These are phyloP conservation scores for Tylopilus orsonianus DNA, from an alignment of 1,284 basidiomycete genomes.

Conservation along the genomic window DNA sequence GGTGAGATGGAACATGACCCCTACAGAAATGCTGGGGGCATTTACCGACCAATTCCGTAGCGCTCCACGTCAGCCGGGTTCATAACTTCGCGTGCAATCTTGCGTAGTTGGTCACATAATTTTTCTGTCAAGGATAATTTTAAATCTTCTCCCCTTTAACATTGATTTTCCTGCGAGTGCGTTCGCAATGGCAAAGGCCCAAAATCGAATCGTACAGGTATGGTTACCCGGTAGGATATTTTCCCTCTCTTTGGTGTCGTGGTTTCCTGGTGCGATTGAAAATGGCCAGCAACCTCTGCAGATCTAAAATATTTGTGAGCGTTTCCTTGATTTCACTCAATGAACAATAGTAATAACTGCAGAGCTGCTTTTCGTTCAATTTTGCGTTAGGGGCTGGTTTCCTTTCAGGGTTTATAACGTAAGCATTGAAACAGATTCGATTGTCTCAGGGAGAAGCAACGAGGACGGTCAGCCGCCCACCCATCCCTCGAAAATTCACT, in stretches of 20 bases:
- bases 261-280: background rate
- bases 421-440: slow-evolving; percentile 3
- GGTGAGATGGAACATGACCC: slow-evolving; percentile 34
- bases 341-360: no score
- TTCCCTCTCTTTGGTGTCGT: background rate
- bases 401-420: slow-evolving; percentile 6
- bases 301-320: background rate
- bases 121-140: background rate
- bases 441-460: slow-evolving; percentile 8
- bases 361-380: no score
- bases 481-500: background rate
- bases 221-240: background rate
- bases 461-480: background rate
- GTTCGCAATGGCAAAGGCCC: background rate
- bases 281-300: background rate
- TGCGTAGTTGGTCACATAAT: slow-evolving; percentile 6
- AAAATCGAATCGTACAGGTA: background rate
- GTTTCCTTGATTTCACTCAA: background rate
- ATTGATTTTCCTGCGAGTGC: background rate
- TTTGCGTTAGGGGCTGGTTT: slow-evolving; percentile 5
- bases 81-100: slow-evolving; percentile 6
- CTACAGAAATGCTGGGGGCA: slow-evolving; percentile 24
- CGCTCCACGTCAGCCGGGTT: slow-evolving; percentile 1
- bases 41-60: slow-evolving; percentile 16
- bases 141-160: background rate